Base-by-base conservation (phyloP, 139 green algal species). In the Pleodorina starrii region DNA sequence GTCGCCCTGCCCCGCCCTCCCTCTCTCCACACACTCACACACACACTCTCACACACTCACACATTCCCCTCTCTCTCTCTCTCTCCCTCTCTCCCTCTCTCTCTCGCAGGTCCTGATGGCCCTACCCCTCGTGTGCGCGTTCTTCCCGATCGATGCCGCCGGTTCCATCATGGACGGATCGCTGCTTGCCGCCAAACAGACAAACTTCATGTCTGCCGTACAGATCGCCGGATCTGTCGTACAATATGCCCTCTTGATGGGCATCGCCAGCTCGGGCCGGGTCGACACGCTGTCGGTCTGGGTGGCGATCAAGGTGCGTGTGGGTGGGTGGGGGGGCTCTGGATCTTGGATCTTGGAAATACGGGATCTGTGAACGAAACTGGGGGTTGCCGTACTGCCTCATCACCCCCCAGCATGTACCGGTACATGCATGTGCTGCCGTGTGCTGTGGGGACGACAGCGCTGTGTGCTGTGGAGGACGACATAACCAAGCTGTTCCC, bases 101-200 rank as follows among this genome's bases (percentile, higher is more conserved):
- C 23, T 3, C 54, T 23, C 40, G 23, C 69, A 94, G 89, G 91
- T 94, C 1, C 1, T 94, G 48, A 6, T 51, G 3, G 89, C 91
- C 5, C 83, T 95, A 57, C 93, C 93, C 29, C 32, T 95, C 46
- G 73, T 95, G 3, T 85, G 68, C 63, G 0, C 81, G 9, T 90
- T 91, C 46, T 92, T 95, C 59, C 90, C 93, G 1, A 25, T 94
- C 4, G 93, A 95, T 72, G 93, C 93, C 0, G 89, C 75, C 0
- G 91, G 89, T 0, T 89, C 78, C 59, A 94, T 95, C 72, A 89
- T 94, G 89, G 93, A 95, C 66, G 93, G 93, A 12, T 90, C 85
- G 1, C 69, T 95, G n/a, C 90, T 95, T 40, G 93, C 93, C 7
- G 91, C 93, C 36, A 91, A 92, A 50, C 91, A 94, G 87, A 92